Base-by-base conservation (phyloP, 495 filamentous ascomycete genomes). In the Tuber melanosporum region DNA sequence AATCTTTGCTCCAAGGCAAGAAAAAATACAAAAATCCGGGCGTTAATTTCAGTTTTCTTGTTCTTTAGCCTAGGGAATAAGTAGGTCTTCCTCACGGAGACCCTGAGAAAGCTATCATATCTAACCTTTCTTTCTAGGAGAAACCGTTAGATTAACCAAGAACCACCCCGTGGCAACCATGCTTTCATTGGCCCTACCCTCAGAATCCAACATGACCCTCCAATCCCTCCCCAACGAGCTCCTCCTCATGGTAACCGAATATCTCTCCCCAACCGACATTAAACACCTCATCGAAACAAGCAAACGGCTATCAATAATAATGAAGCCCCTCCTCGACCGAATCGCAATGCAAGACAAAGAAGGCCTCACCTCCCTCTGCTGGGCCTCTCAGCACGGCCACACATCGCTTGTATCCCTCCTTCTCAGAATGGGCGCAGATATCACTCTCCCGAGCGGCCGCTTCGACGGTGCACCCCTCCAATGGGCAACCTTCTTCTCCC, bases 161-260 rank as follows among this genome's bases (percentile, higher is more conserved):
- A 14, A 36, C 57, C 7, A 17, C 26, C 26, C 36, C 26, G 17
- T 19, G 32, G 15, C 12, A 36, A 32, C 57, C 3, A 36, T 17
- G 14, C 32, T 3, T 14, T 26, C 57, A 66, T 36, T 19, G 3
- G 57, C 57, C 57, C 12, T 57, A 6, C 19, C 69, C 43, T 7
- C 20, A 19, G 14, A 71, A 73, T 9, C 22, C 73, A 76, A 19
- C 6, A 77, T 76, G 76, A 14, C 66, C 49, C 66, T 77, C 26
- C 75, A 75, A 41, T 76, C 75, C n/a, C 75, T 77, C 57, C 75
- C 73, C 39, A 77, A 76, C 52, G 75, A 77, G 44, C 75, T 77
- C 73, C 43, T 77, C 15, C 43, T 77, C 62, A 12, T 77, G 22
- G 14, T 77, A 39, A 19, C 41, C 22, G 73, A 76, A 32, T 44